These are phyloP conservation scores for Capsella rubella DNA, from an alignment of 441 rosid genomes.

Conservation along the genomic window DNA sequence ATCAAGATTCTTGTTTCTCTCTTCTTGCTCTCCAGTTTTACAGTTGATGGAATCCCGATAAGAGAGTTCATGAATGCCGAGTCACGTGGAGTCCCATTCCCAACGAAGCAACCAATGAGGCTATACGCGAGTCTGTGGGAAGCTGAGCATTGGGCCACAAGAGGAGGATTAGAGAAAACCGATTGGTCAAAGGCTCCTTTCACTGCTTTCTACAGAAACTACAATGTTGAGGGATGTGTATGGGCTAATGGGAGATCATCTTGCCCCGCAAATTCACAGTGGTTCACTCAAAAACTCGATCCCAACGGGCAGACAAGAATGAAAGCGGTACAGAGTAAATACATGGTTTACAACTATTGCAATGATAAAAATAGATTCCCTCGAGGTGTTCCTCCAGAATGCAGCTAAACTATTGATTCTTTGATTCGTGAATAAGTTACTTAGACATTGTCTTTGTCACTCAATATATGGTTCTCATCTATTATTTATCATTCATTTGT, in stretches of 20 bases:
- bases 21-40: slow-evolving; percentile 46
- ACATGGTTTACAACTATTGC: slow-evolving; percentile 51
- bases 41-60: slow-evolving; percentile 54
- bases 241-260: slow-evolving; percentile 39
- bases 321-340: slow-evolving; percentile 40
- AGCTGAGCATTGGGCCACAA: slow-evolving; percentile 65
- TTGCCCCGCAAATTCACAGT: slow-evolving; percentile 16
- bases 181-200: slow-evolving; percentile 66
- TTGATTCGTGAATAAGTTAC: slow-evolving; percentile 5
- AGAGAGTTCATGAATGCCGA: slow-evolving; percentile 58
- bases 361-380: slow-evolving; percentile 46
- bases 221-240: slow-evolving; percentile 47
- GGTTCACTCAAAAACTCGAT: slow-evolving; percentile 40
- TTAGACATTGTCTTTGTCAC: too few relatives aligned
- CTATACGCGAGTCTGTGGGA: slow-evolving; percentile 63
- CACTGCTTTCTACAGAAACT: slow-evolving; percentile 52
- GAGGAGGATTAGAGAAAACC: slow-evolving; percentile 63
- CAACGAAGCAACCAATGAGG: slow-evolving; percentile 57
- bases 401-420: slow-evolving; percentile 30
- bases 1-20: background rate
- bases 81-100: slow-evolving; percentile 48
- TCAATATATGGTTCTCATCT: too few relatives aligned
- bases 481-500: too few relatives aligned
- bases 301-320: slow-evolving; percentile 17
- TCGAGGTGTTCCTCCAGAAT: slow-evolving; percentile 43